Conservation (phyloP, 2,329 filamentous ascomycete genomes). For the Pochonia chlamydosporia region DNA sequence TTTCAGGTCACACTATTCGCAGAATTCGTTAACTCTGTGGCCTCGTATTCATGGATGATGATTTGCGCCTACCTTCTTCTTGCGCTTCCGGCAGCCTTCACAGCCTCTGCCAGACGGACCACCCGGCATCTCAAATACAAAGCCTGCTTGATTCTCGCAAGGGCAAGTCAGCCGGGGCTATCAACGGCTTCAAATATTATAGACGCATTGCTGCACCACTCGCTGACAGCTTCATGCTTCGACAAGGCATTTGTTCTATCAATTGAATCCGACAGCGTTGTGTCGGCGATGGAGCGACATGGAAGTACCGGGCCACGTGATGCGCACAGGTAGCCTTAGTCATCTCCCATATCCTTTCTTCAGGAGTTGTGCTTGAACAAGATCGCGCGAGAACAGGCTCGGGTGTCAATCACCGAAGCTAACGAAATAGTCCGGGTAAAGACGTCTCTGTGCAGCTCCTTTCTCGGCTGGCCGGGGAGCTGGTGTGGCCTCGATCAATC, state of each 20-base stretch:
- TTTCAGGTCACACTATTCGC: conserved; percentile 4
- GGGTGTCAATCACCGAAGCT: not conserved
- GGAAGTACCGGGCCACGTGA: conserved; percentile 1
- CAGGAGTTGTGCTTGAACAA: too few species aligned
- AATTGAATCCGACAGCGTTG: not conserved
- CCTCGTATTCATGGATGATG: not conserved
- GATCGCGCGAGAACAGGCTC: not conserved
- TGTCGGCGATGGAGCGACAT: not conserved
- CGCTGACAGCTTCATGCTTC: not conserved
- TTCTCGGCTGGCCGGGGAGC: too few species aligned
- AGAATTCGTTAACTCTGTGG: not conserved
- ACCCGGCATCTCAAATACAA: conserved; percentile 2
- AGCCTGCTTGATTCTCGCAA: not conserved
- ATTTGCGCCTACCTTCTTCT: conserved; percentile 8
- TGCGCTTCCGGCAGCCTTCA: conserved; percentile 8
- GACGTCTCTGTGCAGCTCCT: too few species aligned
- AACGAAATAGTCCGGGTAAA: too few species aligned
- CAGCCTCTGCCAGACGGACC: conserved; percentile 3
- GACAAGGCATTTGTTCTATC: not conserved
- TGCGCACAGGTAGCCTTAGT: not conserved
- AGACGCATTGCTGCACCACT: conserved; percentile 1
- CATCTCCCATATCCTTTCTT: not conserved
- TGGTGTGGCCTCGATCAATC: too few species aligned
- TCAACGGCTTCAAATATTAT: not conserved
- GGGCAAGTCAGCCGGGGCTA: not conserved